Base-by-base conservation (phyloP, 164 flowering plant species). In the Nymphaea colorata region DNA sequence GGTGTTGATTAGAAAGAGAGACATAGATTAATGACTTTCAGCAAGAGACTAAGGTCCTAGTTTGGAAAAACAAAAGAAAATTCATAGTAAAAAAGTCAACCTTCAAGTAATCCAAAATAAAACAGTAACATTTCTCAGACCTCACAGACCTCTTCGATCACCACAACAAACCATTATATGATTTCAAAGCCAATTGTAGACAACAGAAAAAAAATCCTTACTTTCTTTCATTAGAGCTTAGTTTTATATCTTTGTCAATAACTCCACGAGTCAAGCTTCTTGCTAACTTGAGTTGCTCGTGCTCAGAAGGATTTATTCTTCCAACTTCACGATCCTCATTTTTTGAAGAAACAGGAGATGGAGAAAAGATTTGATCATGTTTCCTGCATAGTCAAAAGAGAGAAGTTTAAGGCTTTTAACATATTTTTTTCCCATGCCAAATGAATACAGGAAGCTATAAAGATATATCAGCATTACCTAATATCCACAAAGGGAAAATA, bases 321-420 rank as follows among this genome's bases (percentile, higher is more conserved):
- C 98, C 98, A 62, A 95, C 82, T 79, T 95, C 99, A 15, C 98
- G 98, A 72, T 95, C 99, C 98, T 91, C 99, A 87, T 95, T 95
- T 68, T 92, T 85, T 71, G 96, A 86, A 77, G 92, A 84, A 63
- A 95, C 85, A 59, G 96, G 92, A 61, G 97, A 80, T 42, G 98
- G 90, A 67, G 88, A 87, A 80, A 75, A 92, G 84, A 76, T 91
- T 95, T 66, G 98, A 89, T 43, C 99, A 98, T 25, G 98, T 83
- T 69, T 95, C 99, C 99, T 95, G 68, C 77, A 82, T n/a, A 63
- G 17, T 71, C 69, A 70, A 68, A 7, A 59, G 41, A 71, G 43
- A 64, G 14, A 70, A 71, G 42, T 69, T 53, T 74, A 12, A 4
- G 67, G n/a, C n/a, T n/a, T n/a, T n/a, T n/a, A n/a, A n/a, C n/a